Percentiles rank a stretch among this genome's conserved stretches.
These are phyloP conservation scores for Gentiana macrophylla DNA, from an alignment of 257 asterid species.

Conservation along the genomic window DNA sequence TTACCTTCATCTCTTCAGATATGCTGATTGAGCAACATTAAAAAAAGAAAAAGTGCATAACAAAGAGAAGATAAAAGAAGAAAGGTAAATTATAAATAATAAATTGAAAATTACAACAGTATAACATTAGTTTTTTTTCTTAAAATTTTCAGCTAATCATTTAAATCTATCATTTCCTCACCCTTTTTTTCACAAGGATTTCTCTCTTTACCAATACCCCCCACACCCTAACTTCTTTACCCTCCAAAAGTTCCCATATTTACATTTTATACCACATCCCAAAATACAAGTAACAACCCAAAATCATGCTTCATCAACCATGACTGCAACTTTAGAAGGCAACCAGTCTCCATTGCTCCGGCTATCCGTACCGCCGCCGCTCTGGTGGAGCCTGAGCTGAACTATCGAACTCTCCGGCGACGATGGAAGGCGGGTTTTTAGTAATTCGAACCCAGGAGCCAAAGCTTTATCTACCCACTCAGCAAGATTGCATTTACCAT, in stretches of 20 bases:
- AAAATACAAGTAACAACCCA: conserved; percentile 8
- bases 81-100: too few species aligned
- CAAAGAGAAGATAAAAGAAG: too few species aligned
- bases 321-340: conserved; percentile 51
- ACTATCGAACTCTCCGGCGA: conserved; percentile 14
- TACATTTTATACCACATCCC: conserved; percentile 33
- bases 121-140: too few species aligned
- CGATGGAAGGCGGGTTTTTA: conserved; percentile 26
- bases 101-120: too few species aligned
- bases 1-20: too few species aligned
- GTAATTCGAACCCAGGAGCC: conserved; percentile 44
- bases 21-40: too few species aligned
- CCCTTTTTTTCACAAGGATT: too few species aligned
- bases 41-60: too few species aligned
- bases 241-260: conserved; percentile 25
- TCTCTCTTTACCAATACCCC: too few species aligned
- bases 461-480: conserved; percentile 62
- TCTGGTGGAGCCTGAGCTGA: conserved; percentile 47
- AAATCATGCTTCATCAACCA: conserved; percentile 12
- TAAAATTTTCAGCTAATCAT: too few species aligned
- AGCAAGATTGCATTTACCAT: conserved; percentile 41
- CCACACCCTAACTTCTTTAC: too few species aligned
- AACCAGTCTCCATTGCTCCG: conserved; percentile 44
- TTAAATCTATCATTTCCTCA: too few species aligned
- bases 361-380: conserved; percentile 16